Conservation (phyloP, 2,329 filamentous ascomycete species). For the Coniochaeta hoffmannii region DNA sequence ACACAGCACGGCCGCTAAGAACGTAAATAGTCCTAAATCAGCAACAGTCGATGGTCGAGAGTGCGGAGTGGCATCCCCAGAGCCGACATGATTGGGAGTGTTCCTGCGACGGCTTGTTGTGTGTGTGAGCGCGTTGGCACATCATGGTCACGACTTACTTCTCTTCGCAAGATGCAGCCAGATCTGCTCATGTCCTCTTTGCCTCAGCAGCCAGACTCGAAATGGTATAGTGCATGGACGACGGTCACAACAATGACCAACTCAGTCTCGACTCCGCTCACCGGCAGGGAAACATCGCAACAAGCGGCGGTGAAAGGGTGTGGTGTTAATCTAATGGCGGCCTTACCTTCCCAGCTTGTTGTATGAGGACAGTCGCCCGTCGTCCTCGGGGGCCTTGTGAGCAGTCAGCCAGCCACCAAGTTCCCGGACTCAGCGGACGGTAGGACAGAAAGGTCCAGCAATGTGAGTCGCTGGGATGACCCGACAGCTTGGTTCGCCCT, state of each 20-base stretch:
- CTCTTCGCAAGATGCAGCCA: not conserved
- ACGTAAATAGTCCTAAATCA: no score
- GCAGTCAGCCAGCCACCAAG: not conserved
- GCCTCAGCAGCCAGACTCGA: not conserved
- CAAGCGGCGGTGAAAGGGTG: not conserved
- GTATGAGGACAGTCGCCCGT: not conserved
- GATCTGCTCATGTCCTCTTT: not conserved
- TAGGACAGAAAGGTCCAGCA: not conserved
- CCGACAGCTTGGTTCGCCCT: not conserved
- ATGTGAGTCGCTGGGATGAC: constrained; percentile 1
- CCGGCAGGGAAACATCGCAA: not conserved
- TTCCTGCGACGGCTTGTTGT: not conserved
- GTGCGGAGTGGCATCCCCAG: not conserved
- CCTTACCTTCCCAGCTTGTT: not conserved
- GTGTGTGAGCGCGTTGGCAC: not conserved
- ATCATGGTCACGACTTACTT: not conserved
- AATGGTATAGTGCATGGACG: not conserved
- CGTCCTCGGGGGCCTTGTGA: not conserved
- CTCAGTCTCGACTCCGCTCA: not conserved
- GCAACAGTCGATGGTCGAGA: no score
- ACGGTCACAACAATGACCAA: not conserved
- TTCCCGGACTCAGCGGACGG: not conserved
- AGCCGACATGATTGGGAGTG: not conserved
- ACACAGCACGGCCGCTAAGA: no score
- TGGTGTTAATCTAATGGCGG: not conserved